Evolutionary conservation across 75 land plant genomes (phyloP).

Genomic region (Larix kaempferi): DNA sequence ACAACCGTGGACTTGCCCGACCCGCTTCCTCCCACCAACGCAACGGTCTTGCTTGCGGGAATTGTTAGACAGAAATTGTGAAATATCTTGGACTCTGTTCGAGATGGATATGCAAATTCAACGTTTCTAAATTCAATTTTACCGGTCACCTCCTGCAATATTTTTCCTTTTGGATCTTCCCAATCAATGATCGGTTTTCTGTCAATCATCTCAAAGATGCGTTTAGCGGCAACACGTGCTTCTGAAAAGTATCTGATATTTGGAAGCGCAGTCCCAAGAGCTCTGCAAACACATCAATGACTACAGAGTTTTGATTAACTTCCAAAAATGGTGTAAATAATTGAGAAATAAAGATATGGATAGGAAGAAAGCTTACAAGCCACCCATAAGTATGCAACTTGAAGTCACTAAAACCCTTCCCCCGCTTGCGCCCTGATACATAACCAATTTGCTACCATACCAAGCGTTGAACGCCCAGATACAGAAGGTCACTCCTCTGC

Average conservation of each 20-base stretch:
- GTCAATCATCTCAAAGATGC: slow-evolving; percentile 54
- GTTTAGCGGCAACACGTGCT: slow-evolving; percentile 54
- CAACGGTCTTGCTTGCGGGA: slow-evolving; percentile 46
- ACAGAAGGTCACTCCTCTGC: slow-evolving; percentile 37
- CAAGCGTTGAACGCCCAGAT: slow-evolving; percentile 44
- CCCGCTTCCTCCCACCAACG: slow-evolving; percentile 58
- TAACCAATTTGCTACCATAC: slow-evolving; percentile 30
- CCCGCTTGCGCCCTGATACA: too few relatives aligned
- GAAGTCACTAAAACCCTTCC: background rate
- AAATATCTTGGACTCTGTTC: slow-evolving; percentile 32
- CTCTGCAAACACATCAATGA: slow-evolving; percentile 20
- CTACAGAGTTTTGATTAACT: background rate
- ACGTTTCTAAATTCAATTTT: slow-evolving; percentile 42
- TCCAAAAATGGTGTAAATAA: background rate
- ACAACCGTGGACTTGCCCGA: slow-evolving; percentile 62
- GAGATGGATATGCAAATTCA: slow-evolving; percentile 42
- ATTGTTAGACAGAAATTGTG: slow-evolving; percentile 24
- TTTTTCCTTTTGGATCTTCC: slow-evolving; percentile 38
- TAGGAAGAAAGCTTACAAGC: slow-evolving; percentile 34
- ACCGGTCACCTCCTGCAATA: slow-evolving; percentile 38
- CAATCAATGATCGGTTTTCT: slow-evolving; percentile 74
- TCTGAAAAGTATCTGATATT: slow-evolving; percentile 71
- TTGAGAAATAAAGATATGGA: too few relatives aligned
- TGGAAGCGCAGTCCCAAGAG: slow-evolving; percentile 59
- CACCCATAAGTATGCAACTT: slow-evolving; percentile 33